Evolutionary conservation across 306 rosid species (phyloP).

Genomic region (Herpetospermum pedunculosum): DNA sequence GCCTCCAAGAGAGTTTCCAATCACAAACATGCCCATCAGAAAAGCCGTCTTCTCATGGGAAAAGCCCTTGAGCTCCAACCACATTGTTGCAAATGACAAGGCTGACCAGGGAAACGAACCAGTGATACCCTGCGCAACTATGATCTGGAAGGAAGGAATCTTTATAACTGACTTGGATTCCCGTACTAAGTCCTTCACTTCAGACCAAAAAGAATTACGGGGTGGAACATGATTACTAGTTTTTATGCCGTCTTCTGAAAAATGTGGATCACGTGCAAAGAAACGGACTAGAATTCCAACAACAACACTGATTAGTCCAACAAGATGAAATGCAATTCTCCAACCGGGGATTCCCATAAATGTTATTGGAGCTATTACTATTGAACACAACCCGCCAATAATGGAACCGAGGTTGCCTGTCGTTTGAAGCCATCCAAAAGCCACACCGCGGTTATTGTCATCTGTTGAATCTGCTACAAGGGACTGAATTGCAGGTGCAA

Average conservation of each 20-base stretch:
- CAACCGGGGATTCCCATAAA: conserved; percentile 86
- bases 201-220: conserved; percentile 41
- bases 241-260: conserved; percentile 22
- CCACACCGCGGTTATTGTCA: conserved; percentile 71
- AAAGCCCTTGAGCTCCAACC: conserved; percentile 91
- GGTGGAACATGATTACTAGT: conserved; percentile 13
- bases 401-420: conserved; percentile 78
- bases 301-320: conserved; percentile 61
- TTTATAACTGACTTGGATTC: conserved; percentile 63
- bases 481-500: conserved; percentile 86
- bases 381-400: conserved; percentile 68
- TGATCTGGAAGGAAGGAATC: conserved; percentile 74
- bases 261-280: conserved; percentile 76
- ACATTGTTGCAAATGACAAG: conserved; percentile 78
- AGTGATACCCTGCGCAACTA: conserved; percentile 85
- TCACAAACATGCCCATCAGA: conserved; percentile 61
- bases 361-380: conserved; percentile 63
- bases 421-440: conserved; percentile 92
- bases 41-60: conserved; percentile 71
- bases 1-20: conserved; percentile 66
- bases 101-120: conserved; percentile 98
- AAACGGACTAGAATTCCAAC: conserved; percentile 56
- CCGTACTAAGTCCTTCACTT: conserved; percentile 44
- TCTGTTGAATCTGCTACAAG: conserved; percentile 89
- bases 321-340: conserved; percentile 82